Evolutionary conservation across 768 basidiomycete species (phyloP), one percentile per base, ranked within the genome.

Genomic region (Lactarius hatsudake): DNA sequence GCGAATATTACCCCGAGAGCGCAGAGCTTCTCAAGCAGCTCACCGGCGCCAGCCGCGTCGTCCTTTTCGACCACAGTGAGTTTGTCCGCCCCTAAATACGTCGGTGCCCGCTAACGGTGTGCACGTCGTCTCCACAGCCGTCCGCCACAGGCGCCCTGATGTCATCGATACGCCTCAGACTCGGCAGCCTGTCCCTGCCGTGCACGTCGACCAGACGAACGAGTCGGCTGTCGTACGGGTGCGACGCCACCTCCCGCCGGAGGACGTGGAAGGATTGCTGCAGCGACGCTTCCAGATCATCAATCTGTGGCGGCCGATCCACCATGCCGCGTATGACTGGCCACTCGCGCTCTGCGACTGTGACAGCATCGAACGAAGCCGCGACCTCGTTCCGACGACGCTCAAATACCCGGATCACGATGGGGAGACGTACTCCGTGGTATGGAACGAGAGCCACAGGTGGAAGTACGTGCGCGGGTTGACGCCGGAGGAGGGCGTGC

Each of bases 41-140:
- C 10, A 87, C 87, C 0, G 86, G 88, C 3, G 88, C 87, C 0
- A 83, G 78, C 69, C 78, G 80, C 30, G 84, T 86, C 13, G 82
- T 87, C n/a, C 62, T 87, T 18, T 89, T 89, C 69, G 86, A 88
- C 69, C 87, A 88, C 71, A 87, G 87, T 86, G 65, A 62, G 86
- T 72, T 23, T 26, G 28, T 40, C 36, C 36, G 36, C 12, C 32
- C 32, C 17, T 28, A 23, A 4, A 61, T 59, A 23, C 20, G 40
- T 23, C 36, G 32, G 5, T 3, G 30, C 36, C 13, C 48, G 26
- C 15, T 6, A 7, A 30, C 43, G 20, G 20, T 26, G 3, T 43
- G 34, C n/a, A 15, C 34, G 9, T 38, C 36, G 36, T 38, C 36
- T 38, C 12, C 63, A 23, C 63, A 83, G 83, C 82, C 0, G 76